phyloP scores from a whole-genome alignment of 2,329 filamentous ascomycete species.

The Scedosporium dehoogii region DNA sequence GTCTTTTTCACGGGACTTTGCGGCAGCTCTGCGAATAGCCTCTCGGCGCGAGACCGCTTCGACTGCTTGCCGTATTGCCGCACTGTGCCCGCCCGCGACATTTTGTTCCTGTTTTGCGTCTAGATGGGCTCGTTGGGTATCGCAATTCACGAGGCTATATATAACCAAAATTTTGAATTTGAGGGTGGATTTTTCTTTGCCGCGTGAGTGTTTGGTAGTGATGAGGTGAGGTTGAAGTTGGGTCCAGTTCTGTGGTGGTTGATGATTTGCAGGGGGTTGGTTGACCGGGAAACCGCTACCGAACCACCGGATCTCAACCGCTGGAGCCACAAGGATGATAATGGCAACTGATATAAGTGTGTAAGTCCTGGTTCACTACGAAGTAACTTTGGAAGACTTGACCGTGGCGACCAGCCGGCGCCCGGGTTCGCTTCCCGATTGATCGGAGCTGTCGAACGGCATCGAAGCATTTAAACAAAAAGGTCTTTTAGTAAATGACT shows the following conservation, averaged over 20 bases:
- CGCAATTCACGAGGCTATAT: background rate
- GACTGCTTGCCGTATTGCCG: conserved; percentile 43
- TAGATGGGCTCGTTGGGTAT: background rate
- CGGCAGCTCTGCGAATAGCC: conserved; percentile 41
- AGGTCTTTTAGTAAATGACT: too few species aligned
- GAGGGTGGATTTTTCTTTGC: background rate
- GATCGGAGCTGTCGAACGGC: too few species aligned
- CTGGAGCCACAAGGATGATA: too few species aligned
- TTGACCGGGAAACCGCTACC: background rate
- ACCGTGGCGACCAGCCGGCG: too few species aligned
- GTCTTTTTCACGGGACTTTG: conserved; percentile 34
- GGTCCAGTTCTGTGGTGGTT: background rate
- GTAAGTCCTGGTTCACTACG: too few species aligned
- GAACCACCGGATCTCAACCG: background rate
- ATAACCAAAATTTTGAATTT: background rate
- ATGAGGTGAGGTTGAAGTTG: background rate
- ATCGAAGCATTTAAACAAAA: too few species aligned
- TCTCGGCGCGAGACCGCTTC: conserved; percentile 35
- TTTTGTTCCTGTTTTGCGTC: conserved; percentile 17
- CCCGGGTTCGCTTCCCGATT: too few species aligned
- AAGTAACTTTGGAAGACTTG: too few species aligned
- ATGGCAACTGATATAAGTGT: too few species aligned
- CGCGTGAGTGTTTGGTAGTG: background rate
- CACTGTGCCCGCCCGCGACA: conserved; percentile 32
- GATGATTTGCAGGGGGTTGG: background rate